Evolutionary conservation across 306 rosid species (phyloP).

Genomic region (Prunus mira): DNA sequence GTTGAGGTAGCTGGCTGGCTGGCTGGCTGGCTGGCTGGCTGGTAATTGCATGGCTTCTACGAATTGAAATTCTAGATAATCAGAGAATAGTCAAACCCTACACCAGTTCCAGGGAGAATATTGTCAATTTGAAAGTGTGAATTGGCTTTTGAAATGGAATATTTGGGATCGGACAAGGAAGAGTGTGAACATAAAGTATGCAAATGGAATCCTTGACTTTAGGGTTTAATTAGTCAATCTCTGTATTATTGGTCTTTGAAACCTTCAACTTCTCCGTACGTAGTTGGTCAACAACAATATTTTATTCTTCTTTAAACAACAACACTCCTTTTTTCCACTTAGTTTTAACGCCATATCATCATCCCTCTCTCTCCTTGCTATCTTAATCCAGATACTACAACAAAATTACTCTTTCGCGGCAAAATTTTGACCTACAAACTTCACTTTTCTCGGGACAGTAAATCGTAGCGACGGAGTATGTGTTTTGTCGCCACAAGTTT

Average conservation of each 20-base stretch:
- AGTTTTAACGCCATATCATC: background rate
- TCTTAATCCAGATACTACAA: too few species aligned
- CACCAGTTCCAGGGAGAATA: background rate
- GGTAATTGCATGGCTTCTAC: background rate
- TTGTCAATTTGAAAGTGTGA: constrained; percentile 17
- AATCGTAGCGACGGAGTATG: too few species aligned
- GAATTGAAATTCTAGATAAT: background rate
- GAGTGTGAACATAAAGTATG: constrained; percentile 31
- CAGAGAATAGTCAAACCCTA: background rate
- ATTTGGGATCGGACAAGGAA: background rate
- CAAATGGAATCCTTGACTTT: constrained; percentile 46
- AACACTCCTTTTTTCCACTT: background rate
- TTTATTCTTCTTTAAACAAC: background rate
- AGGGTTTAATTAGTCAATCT: background rate
- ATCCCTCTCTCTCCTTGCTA: background rate
- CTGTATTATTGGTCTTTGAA: background rate
- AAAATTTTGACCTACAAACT: too few species aligned
- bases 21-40: background rate
- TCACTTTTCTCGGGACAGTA: too few species aligned
- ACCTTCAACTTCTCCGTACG: background rate
- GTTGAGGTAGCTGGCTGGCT: too few species aligned
- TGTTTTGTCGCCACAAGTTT: too few species aligned
- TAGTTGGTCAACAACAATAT: background rate
- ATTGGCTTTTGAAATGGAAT: constrained; percentile 26
- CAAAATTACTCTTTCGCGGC: too few species aligned